These are phyloP conservation scores for Ophiostoma australiae DNA, from an alignment of 2,329 filamentous ascomycete species.

Conservation along the genomic window DNA sequence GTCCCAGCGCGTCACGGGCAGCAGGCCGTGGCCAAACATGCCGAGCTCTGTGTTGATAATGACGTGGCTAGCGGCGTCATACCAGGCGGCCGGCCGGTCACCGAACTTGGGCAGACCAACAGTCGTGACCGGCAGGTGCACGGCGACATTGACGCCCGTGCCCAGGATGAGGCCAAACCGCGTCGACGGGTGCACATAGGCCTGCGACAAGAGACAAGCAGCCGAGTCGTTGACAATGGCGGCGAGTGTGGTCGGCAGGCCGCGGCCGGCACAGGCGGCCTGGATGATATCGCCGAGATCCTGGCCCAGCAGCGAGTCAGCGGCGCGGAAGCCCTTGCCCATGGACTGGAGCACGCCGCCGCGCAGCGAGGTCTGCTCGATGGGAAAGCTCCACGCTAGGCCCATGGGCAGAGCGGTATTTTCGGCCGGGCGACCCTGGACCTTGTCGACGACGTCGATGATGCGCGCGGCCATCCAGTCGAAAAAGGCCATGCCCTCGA, in stretches of 20 bases:
- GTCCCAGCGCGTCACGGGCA: constrained; percentile 61
- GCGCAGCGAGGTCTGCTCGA: constrained; percentile 61
- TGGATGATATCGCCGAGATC: constrained; percentile 57
- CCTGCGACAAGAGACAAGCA: constrained; percentile 60
- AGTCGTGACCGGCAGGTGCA: constrained; percentile 55
- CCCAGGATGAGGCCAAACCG: constrained; percentile 62
- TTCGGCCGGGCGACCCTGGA: constrained; percentile 33
- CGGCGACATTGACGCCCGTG: constrained; percentile 62
- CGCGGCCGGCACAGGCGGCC: constrained; percentile 46
- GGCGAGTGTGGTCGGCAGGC: constrained; percentile 52
- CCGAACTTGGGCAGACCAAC: constrained; percentile 55
- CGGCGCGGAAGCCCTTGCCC: constrained; percentile 62
- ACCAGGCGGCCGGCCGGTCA: constrained; percentile 50
- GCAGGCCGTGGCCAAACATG: constrained; percentile 58
- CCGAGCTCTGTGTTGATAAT: constrained; percentile 64
- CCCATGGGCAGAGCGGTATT: constrained; percentile 49
- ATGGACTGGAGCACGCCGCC: constrained; percentile 56
- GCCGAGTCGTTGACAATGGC: constrained; percentile 64
- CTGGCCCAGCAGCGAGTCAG: constrained; percentile 51
- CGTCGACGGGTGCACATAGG: constrained; percentile 55
- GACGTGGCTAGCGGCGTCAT: constrained; percentile 54
- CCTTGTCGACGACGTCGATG: constrained; percentile 49
- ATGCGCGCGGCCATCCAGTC: constrained; percentile 63
- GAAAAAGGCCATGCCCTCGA: constrained; percentile 58
- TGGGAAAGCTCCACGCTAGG: constrained; percentile 65